A percentile compares a stretch with the other conserved stretches of the same genome.
These are phyloP conservation scores for Dendrothele bispora DNA, from an alignment of 768 basidiomycete species.

Conservation along the genomic window DNA sequence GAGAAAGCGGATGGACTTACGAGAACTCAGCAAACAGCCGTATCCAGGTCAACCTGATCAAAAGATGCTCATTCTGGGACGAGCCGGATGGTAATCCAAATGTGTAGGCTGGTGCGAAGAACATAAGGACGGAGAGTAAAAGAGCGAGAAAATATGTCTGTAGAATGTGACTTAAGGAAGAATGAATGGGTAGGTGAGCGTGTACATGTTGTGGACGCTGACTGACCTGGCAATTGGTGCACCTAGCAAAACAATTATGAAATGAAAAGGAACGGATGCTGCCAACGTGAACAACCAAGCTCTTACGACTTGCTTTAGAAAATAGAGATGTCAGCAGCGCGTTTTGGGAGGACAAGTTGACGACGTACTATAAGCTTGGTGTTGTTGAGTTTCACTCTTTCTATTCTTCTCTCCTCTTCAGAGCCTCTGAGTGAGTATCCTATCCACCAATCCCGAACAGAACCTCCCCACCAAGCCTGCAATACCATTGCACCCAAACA, in stretches of 20 bases:
- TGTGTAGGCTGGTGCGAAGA: slow-evolving; percentile 69
- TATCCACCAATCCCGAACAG: slow-evolving; percentile 60
- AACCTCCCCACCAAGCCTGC: slow-evolving; percentile 73
- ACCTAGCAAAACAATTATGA: slow-evolving; percentile 65
- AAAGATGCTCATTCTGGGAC: slow-evolving; percentile 40
- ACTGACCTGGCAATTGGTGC: slow-evolving; percentile 72
- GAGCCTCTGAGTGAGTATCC: slow-evolving; percentile 39
- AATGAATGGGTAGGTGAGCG: slow-evolving; percentile 3
- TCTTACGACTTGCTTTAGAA: slow-evolving; percentile 54
- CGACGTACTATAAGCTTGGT: slow-evolving; percentile 39
- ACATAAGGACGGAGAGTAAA: slow-evolving; percentile 62
- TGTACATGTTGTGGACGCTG: too few relatives aligned
- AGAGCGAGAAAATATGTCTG: slow-evolving; percentile 72
- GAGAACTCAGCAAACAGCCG: slow-evolving; percentile 79
- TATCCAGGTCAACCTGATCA: slow-evolving; percentile 67
- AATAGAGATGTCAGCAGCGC: slow-evolving; percentile 5
- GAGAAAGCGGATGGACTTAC: slow-evolving; percentile 51
- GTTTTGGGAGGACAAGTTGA: background rate
- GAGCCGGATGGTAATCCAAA: slow-evolving; percentile 60
- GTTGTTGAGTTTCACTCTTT: slow-evolving; percentile 37
- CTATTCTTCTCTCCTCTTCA: slow-evolving; percentile 41
- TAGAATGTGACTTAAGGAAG: slow-evolving; percentile 41
- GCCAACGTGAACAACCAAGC: slow-evolving; percentile 56
- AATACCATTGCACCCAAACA: slow-evolving; percentile 53
- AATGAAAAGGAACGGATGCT: slow-evolving; percentile 46